Base-by-base conservation (phyloP, 345 rosid genomes). In the Pseudoturritis turrita region DNA sequence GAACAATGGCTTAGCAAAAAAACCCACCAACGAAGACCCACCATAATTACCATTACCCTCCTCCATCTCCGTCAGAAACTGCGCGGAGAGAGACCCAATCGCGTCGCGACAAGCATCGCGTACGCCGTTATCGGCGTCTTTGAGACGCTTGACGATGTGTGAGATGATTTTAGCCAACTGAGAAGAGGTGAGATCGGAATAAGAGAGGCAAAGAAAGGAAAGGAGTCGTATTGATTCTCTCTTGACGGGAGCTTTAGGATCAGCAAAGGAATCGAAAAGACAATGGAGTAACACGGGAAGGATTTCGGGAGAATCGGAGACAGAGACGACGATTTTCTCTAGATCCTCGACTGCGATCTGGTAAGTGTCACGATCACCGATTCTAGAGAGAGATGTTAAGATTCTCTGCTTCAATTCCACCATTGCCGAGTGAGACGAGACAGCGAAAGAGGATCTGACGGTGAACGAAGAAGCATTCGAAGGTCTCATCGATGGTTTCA, bases 271-370 rank as follows among this genome's bases (percentile, higher is more conserved):
- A 47, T 89, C 96, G 35, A 88, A 88, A 7, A 91, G 96, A 40
- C 94, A 88, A 73, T 95, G 94, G 37, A 95, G 87, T 5, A 91
- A 78, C 77, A 95, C 81, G 3, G 96, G 97, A 8, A 91, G 82
- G 31, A 83, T 77, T 9, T 91, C 96, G 15, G 84, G 89, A 22
- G 98, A 83, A 15, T 75, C 74, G 15, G 79, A 39, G 77, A 95
- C 80, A 50, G 94, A 76, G 45, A 86, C 71, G 65, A 80, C 86
- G 63, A 83, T 62, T 62, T 88, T 77, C 75, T 91, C 90, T 61
- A 95, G 94, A 75, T 95, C 98, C 11, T 89, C 86, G 7, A 90
- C 80, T 8, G 99, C 97, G 72, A 95, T 89, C 76, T 92, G 97
- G 78, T 95, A 76, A 50, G 99, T 95, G 59, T 91, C 98, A 4